Evolutionary conservation across 2,329 filamentous ascomycete genomes (phyloP).

Genomic region (Hymenoscyphus linearis): DNA sequence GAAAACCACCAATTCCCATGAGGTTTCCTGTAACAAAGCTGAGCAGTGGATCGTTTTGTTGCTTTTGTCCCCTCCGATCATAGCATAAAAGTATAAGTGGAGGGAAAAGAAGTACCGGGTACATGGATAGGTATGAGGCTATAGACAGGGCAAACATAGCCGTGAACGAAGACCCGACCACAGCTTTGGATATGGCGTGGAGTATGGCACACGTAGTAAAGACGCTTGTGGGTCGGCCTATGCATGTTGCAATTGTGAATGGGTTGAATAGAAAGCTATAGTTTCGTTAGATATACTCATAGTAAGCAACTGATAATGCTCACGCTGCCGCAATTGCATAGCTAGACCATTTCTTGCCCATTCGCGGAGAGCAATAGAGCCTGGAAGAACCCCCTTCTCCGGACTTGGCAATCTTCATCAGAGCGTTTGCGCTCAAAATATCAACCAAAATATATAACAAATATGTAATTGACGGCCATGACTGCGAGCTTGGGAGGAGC

Average conservation of each 20-base stretch:
- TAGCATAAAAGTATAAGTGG: conserved; percentile 77
- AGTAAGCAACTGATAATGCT: conserved; percentile 25
- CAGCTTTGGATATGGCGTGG: conserved; percentile 74
- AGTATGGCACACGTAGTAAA: conserved; percentile 88
- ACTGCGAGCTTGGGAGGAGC: conserved; percentile 66
- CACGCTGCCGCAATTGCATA: conserved; percentile 75
- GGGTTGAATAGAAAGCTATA: conserved; percentile 86
- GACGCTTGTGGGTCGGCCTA: conserved; percentile 81
- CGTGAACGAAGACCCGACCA: conserved; percentile 65
- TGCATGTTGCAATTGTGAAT: conserved; percentile 84
- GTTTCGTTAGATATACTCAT: neutral
- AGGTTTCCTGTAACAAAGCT: conserved; percentile 53
- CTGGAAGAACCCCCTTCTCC: conserved; percentile 70
- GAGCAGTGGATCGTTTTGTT: conserved; percentile 33
- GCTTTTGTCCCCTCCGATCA: conserved; percentile 45
- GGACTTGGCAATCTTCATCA: conserved; percentile 75
- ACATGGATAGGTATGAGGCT: conserved; percentile 87
- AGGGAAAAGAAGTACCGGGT: conserved; percentile 80
- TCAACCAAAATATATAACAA: conserved; percentile 79
- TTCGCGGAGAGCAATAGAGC: conserved; percentile 73
- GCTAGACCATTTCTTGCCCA: conserved; percentile 68
- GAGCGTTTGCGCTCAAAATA: conserved; percentile 72
- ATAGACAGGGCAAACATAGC: conserved; percentile 81
- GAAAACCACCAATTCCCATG: conserved; percentile 45
- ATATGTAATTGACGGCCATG: conserved; percentile 67